These are phyloP conservation scores for Dryadomyces quercus-mongolicae DNA, from an alignment of 2,329 filamentous ascomycete genomes.

Conservation along the genomic window DNA sequence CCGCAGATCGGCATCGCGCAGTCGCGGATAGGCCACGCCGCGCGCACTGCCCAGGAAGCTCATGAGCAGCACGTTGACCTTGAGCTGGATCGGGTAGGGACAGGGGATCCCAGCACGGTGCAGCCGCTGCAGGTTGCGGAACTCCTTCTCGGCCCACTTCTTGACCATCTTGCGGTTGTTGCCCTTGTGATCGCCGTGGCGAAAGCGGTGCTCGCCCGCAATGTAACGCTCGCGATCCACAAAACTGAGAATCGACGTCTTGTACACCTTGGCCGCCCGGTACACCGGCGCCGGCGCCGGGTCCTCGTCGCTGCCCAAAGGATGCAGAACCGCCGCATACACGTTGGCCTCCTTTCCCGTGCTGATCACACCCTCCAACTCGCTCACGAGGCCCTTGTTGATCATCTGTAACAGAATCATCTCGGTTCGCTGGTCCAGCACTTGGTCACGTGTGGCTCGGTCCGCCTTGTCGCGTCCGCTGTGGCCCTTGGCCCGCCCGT, in stretches of 20 bases:
- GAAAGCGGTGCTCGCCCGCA: conserved; percentile 84
- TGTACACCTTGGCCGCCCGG: conserved; percentile 96
- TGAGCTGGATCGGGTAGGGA: conserved; percentile 78
- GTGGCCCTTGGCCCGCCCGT: conserved; percentile 2
- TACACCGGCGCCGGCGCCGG: conserved; percentile 40
- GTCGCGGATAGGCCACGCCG: conserved; percentile 75
- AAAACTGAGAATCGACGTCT: conserved; percentile 94
- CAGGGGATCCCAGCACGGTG: conserved; percentile 76
- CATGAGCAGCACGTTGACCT: conserved; percentile 94
- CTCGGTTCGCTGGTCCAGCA: conserved; percentile 83
- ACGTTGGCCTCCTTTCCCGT: conserved; percentile 98
- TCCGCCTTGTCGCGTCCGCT: conserved; percentile 61
- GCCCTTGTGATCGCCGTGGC: conserved; percentile 81
- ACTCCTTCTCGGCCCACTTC: conserved; percentile 97
- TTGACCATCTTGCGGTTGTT: conserved; percentile 97
- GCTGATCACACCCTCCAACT: conserved; percentile 89
- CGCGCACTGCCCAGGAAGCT: conserved; percentile 78
- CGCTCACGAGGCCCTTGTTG: conserved; percentile 77
- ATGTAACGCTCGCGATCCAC: conserved; percentile 97
- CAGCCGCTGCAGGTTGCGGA: conserved; percentile 80
- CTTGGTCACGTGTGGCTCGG: conserved; percentile 86
- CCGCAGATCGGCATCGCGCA: conserved; percentile 70
- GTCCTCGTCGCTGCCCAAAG: conserved; percentile 28
- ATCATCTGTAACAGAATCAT: conserved; percentile 96
- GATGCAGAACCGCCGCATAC: conserved; percentile 69